phyloP scores from a whole-genome alignment of 345 rosid genomes.

The Theobroma cacao region DNA sequence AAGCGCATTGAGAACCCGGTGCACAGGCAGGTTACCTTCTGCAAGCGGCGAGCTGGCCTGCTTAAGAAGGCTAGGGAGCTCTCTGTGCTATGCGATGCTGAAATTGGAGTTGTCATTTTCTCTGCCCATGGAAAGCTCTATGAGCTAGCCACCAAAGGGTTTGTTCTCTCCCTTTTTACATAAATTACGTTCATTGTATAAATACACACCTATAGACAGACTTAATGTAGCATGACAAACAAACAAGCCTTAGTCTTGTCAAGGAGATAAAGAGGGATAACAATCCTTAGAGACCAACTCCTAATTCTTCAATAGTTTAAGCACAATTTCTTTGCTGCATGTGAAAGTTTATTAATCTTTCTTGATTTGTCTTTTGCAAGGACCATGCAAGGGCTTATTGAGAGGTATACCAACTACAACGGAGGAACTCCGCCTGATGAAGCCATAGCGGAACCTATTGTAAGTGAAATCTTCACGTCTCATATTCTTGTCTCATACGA shows the following conservation, averaged over 20 bases:
- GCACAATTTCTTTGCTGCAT: no score
- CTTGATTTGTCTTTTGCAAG: constrained; percentile 21
- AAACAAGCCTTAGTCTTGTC: no score
- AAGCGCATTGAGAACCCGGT: constrained; percentile 83
- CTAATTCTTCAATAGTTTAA: no score
- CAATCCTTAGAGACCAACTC: no score
- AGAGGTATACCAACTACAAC: constrained; percentile 54
- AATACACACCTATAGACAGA: no score
- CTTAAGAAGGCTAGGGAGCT: constrained; percentile 99
- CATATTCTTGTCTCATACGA: no score
- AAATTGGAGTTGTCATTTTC: constrained; percentile 81
- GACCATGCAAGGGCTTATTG: constrained; percentile 57
- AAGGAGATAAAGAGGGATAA: no score
- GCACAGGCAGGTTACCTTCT: constrained; percentile 95
- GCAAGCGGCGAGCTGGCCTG: constrained; percentile 94
- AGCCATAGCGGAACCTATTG: constrained; percentile 28
- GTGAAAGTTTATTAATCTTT: no score
- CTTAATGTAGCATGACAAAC: no score
- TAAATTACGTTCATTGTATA: no score
- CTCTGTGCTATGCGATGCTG: constrained; percentile 90
- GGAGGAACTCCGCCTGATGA: constrained; percentile 29
- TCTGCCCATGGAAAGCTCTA: constrained; percentile 80
- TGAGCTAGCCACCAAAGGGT: constrained; percentile 91
- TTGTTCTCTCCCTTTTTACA: not conserved
- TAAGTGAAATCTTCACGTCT: constrained; percentile 12